Percentiles rank a stretch among this genome's conserved stretches.
Conservation (phyloP, 2,329 filamentous ascomycete genomes). For the Colletotrichum limetticola region DNA sequence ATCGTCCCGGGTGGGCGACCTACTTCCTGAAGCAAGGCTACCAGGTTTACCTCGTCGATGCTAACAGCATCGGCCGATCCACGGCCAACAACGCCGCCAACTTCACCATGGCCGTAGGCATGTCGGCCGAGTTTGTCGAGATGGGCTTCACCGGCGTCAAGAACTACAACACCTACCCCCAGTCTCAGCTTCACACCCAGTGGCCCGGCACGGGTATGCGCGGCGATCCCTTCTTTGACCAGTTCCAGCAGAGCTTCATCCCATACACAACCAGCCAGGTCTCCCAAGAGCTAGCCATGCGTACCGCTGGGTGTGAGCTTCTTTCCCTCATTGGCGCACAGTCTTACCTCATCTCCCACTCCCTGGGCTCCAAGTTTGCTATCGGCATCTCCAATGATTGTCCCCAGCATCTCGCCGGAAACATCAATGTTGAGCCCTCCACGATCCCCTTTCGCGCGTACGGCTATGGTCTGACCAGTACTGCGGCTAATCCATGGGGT, state of each 20-base stretch:
- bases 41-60: constrained; percentile 53
- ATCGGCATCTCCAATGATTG: constrained; percentile 45
- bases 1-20: constrained; percentile 52
- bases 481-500: constrained; percentile 40
- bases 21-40: constrained; percentile 53
- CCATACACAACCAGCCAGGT: constrained; percentile 43
- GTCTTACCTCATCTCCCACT: constrained; percentile 45
- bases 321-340: constrained; percentile 39
- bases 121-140: constrained; percentile 40
- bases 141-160: constrained; percentile 41
- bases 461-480: constrained; percentile 34
- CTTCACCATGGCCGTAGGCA: constrained; percentile 40
- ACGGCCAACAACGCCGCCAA: constrained; percentile 41
- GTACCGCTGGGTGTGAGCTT: constrained; percentile 39
- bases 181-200: constrained; percentile 45
- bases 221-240: constrained; percentile 59
- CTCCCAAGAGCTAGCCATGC: constrained; percentile 38
- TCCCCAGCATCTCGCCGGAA: constrained; percentile 42
- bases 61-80: constrained; percentile 47
- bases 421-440: constrained; percentile 45
- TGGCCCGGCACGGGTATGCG: constrained; percentile 45
- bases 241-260: constrained; percentile 56
- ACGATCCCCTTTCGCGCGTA: constrained; percentile 42
- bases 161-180: constrained; percentile 43
- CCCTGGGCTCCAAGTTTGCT: constrained; percentile 41